These are phyloP conservation scores for Neocatenulostroma microsporum DNA, from an alignment of 2,329 filamentous ascomycete species.

Conservation along the genomic window DNA sequence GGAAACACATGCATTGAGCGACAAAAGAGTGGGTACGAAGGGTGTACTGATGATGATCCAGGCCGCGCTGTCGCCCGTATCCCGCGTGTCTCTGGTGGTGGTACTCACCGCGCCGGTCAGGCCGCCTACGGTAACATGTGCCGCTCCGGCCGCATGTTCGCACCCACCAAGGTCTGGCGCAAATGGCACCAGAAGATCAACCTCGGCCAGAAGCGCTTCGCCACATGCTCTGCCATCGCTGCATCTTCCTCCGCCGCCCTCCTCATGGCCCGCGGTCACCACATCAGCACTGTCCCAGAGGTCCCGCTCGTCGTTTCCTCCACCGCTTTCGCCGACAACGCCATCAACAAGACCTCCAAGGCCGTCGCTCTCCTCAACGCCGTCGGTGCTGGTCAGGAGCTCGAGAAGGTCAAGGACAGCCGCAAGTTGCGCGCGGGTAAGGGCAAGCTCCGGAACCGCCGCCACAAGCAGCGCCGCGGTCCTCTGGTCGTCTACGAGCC, in stretches of 20 bases:
- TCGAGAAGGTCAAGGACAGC: slow-evolving; percentile 93
- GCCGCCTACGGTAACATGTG: slow-evolving; percentile 99
- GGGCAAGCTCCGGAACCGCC: slow-evolving; percentile 96
- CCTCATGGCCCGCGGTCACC: slow-evolving; percentile 94
- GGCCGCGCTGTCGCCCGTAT: slow-evolving; percentile 99
- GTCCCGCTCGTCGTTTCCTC: slow-evolving; percentile 96
- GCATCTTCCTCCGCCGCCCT: slow-evolving; percentile 92
- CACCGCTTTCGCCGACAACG: slow-evolving; percentile 70
- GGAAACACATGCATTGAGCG: slow-evolving; percentile 5
- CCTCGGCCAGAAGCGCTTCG: slow-evolving; percentile 98
- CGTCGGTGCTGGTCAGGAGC: slow-evolving; percentile 79
- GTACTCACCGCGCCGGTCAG: slow-evolving; percentile 99
- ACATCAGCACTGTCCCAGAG: slow-evolving; percentile 83
- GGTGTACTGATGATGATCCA: slow-evolving; percentile 34
- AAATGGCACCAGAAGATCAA: slow-evolving; percentile 99
- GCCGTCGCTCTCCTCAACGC: slow-evolving; percentile 83
- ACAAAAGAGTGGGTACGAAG: not conserved
- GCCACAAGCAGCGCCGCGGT: slow-evolving; percentile 94
- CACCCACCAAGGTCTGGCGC: slow-evolving; percentile 99
- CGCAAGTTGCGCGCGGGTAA: slow-evolving; percentile 97
- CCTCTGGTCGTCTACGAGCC: slow-evolving; percentile 97
- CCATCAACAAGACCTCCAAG: slow-evolving; percentile 78
- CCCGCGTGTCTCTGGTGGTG: slow-evolving; percentile 99
- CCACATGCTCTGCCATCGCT: slow-evolving; percentile 93
- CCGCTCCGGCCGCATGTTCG: slow-evolving; percentile 99